Conservation (phyloP, 257 asterid genomes). For the Solanum gracilifrons region DNA sequence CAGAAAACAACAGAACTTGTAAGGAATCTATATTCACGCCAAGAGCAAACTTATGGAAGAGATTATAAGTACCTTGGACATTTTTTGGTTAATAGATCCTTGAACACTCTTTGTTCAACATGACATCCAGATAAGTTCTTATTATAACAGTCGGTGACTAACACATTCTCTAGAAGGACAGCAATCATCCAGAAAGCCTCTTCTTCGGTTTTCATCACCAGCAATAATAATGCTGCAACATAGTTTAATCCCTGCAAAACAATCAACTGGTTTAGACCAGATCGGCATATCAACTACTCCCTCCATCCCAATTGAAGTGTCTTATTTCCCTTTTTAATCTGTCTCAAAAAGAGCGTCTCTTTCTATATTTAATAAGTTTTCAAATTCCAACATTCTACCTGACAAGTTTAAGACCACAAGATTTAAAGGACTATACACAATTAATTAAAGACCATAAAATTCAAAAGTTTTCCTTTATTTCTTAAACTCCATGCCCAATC, state of each 20-base stretch:
- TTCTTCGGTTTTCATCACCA: slow-evolving; percentile 97
- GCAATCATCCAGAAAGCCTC: slow-evolving; percentile 99
- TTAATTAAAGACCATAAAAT: background rate
- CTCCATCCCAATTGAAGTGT: background rate
- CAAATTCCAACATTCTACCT: background rate
- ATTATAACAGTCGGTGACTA: slow-evolving; percentile 90
- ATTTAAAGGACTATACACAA: background rate
- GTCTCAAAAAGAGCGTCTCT: background rate
- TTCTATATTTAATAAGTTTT: background rate
- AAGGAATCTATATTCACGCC: background rate
- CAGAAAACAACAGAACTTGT: background rate
- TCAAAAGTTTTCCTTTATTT: background rate
- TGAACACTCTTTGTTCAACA: slow-evolving; percentile 90
- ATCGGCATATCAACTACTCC: background rate
- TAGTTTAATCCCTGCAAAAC: slow-evolving; percentile 78
- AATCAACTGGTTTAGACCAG: background rate
- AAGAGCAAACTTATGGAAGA: background rate
- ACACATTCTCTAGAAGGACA: slow-evolving; percentile 78
- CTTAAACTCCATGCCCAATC: background rate
- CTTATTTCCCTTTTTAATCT: background rate
- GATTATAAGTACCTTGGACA: slow-evolving; percentile 59
- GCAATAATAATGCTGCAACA: slow-evolving; percentile 85
- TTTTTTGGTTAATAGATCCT: slow-evolving; percentile 71
- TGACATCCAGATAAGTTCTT: slow-evolving; percentile 92
- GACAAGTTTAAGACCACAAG: background rate